Evolutionary conservation across 2,329 filamentous ascomycete species (phyloP), one percentile per base, ranked within the genome.

Genomic region (Domatiomyces catenatus): DNA sequence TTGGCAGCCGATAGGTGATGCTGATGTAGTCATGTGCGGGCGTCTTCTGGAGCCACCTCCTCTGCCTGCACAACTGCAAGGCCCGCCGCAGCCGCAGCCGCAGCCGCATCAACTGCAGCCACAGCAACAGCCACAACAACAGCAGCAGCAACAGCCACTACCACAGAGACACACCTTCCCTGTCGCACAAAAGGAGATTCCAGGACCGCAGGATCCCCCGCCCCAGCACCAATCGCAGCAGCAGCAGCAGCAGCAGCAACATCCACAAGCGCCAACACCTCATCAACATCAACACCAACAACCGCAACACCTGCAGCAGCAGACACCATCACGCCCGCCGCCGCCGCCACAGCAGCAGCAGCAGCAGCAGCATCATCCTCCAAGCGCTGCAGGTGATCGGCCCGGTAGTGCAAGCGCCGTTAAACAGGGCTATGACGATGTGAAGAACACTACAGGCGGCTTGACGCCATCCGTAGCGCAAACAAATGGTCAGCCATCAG

Each of bases 11-110:
- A 74, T 94, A 53, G 88, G 86, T 26, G 52, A 58, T n/a, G 66
- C 86, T 52, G 88, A 94, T 65, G 80, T 88, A 22, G 84, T 94
- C 1, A 72, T 94, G 55, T 92, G 84, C 63, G 87, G 86, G 20
- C 76, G 71, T 51, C 69, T 83, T 45, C 51, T 32, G 42, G 49
- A 51, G 19, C 46, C 42, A 5, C 24, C 32, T 24, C 48, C 20
- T 47, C 36, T 26, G 17, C 24, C 42, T 6, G 12, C 28, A n/a
- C 50, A 32, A 39, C 46, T 20, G 36, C 48, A 39, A 10, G n/a
- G n/a, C n/a, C 42, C 48, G 2, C 32, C 26, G 17, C 46, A 10
- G 4, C 48, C 12, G 19, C 22, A 47, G 8, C 45, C 18, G 12
- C 26, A 22, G 15, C 42, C 46, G 22, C 43, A 42, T 8, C 12